Percentiles rank a stretch among this genome's conserved stretches.
These are phyloP conservation scores for Xenoacremonium recifei DNA, from an alignment of 2,329 filamentous ascomycete species.

Conservation along the genomic window DNA sequence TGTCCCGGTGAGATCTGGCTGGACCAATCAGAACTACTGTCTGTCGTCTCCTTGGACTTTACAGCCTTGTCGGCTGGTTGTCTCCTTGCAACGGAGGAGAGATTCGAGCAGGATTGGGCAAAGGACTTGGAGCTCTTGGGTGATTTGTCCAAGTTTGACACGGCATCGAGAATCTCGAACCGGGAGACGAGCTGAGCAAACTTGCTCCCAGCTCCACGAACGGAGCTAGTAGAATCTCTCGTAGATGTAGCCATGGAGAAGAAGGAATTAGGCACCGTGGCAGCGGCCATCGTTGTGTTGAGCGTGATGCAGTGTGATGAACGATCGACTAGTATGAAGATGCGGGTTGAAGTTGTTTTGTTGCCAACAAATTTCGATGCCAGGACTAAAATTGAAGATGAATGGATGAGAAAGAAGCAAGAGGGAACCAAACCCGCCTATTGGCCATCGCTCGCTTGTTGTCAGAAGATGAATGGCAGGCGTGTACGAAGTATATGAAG, in stretches of 20 bases:
- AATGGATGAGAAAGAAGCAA: too few species aligned
- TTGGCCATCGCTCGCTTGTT: too few species aligned
- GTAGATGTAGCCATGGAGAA: conserved; percentile 9
- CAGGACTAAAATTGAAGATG: too few species aligned
- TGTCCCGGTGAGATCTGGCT: conserved; percentile 9
- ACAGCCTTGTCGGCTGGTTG: neutral
- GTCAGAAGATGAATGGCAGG: too few species aligned
- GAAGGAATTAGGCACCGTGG: conserved; percentile 3
- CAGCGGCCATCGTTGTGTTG: conserved; percentile 10
- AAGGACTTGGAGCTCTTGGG: neutral
- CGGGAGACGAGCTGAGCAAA: conserved; percentile 35
- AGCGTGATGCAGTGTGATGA: too few species aligned
- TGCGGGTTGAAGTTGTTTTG: too few species aligned
- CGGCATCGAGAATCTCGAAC: conserved; percentile 31
- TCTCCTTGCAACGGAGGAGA: neutral
- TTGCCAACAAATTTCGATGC: too few species aligned
- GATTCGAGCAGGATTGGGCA: neutral
- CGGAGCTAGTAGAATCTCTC: conserved; percentile 5
- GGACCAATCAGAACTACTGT: conserved; percentile 4
- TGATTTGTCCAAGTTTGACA: conserved; percentile 3
- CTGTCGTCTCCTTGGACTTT: neutral
- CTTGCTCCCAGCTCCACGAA: conserved; percentile 8
- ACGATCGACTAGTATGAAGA: too few species aligned
- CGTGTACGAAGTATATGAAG: too few species aligned
- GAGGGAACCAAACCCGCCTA: too few species aligned